Conservation (phyloP, 331 rosid species). For the Quercus phellos region DNA sequence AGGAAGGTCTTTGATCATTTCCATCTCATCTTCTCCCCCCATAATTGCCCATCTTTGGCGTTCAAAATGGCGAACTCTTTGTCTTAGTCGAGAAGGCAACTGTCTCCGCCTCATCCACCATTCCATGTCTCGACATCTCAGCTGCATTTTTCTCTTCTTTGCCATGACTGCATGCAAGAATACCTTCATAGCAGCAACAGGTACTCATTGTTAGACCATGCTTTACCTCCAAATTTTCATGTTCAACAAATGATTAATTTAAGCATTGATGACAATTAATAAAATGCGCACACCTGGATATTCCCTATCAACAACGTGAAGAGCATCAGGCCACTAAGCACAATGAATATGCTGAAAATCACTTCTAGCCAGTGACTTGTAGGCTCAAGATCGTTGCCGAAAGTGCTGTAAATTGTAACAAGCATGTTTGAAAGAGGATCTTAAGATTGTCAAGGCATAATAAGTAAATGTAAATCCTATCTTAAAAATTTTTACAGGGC, state of each 20-base stretch:
- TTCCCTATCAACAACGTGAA: conserved; percentile 95
- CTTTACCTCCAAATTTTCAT: conserved; percentile 1
- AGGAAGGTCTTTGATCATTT: conserved; percentile 79
- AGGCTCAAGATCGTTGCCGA: conserved; percentile 96
- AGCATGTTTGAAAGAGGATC: conserved; percentile 3
- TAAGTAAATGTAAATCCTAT: neutral
- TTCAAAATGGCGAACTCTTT: conserved; percentile 86
- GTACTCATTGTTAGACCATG: conserved; percentile 20
- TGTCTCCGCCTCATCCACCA: conserved; percentile 99
- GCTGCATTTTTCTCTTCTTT: conserved; percentile 90
- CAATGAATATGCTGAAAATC: conserved; percentile 75
- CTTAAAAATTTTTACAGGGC: neutral
- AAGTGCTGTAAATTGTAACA: conserved; percentile 57
- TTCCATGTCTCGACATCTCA: conserved; percentile 90
- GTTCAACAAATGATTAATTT: neutral
- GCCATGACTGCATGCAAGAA: conserved; percentile 94
- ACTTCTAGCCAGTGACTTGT: conserved; percentile 97
- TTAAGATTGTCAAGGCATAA: neutral
- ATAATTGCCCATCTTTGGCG: conserved; percentile 82
- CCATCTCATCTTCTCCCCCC: conserved; percentile 98
- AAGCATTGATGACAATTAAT: neutral
- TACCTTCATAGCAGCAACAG: conserved; percentile 41
- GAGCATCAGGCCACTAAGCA: conserved; percentile 78
- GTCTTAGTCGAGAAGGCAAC: conserved; percentile 68
- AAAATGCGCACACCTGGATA: conserved; percentile 58